Base-by-base conservation (phyloP, 2,329 filamentous ascomycete species). In the Hypoxylon rubiginosum region DNA sequence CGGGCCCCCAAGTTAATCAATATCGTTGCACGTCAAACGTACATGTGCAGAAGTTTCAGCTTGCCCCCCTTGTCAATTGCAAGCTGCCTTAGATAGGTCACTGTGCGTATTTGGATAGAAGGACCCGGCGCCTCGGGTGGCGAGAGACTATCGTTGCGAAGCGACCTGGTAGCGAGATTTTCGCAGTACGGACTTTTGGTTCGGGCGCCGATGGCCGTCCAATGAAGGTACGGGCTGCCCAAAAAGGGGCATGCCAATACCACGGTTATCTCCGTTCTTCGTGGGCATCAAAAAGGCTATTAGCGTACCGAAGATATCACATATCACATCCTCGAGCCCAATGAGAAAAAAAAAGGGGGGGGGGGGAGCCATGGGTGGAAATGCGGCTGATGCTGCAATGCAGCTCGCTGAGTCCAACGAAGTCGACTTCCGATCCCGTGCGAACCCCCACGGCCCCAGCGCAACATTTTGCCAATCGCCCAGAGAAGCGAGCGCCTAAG, bases 341-440 rank as follows among this genome's bases (percentile, higher is more conserved):
- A 46, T 49, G n/a, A 34, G 19, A n/a, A n/a, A n/a, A n/a, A n/a
- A n/a, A n/a, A n/a, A n/a, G n/a, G n/a, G n/a, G n/a, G n/a, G n/a
- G n/a, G n/a, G n/a, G n/a, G n/a, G 15, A 24, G 32, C 17, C 11
- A 21, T 24, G n/a, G 11, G 7, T 6, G 13, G 21, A 11, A 15
- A 50, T 59, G 61, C 55, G 61, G 61, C 61, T 64, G 46, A 54
- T 56, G 61, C 55, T 55, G 36, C 48, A 43, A 24, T 59, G 55
- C 55, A 55, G 55, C 56, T 21, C 9, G 28, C 55, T 45, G 24
- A 43, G 24, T 24, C 48, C 24, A 39, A 28, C n/a, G n/a, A n/a
- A n/a, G 34, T 21, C 51, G 49, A 30, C 15, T 53, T 7, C n/a
- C 10, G 48, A 57, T 48, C 46, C 51, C 46, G 15, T 45, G 36